A percentile compares a stretch with the other conserved stretches of the same genome.
Evolutionary conservation across 371 early-diverging fungal genomes (phyloP).

Genomic region (Cokeromyces recurvatus): DNA sequence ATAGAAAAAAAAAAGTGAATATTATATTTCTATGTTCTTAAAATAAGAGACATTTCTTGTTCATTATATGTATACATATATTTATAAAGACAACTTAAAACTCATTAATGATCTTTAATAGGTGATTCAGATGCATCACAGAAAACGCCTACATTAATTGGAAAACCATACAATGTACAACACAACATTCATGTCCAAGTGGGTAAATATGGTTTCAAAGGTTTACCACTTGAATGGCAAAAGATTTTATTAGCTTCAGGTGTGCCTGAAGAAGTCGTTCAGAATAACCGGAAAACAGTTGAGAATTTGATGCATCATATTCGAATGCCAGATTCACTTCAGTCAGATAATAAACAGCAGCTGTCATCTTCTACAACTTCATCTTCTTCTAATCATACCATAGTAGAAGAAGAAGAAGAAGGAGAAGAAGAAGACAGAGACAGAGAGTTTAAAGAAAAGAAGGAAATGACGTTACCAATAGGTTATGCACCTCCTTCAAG

Average conservation of each 20-base stretch:
- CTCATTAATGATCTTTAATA: too few species aligned
- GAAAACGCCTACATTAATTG: constrained; percentile 34
- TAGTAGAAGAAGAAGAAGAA: constrained; percentile 1
- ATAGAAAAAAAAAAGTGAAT: too few species aligned
- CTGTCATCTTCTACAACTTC: neutral
- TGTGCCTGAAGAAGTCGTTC: constrained; percentile 52
- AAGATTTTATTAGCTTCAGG: constrained; percentile 50
- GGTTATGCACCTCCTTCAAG: constrained; percentile 49
- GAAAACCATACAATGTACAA: constrained; percentile 60
- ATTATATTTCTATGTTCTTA: too few species aligned
- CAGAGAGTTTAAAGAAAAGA: constrained; percentile 1
- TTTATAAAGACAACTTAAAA: too few species aligned
- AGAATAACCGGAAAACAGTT: constrained; percentile 49
- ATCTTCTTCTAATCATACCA: constrained; percentile 1
- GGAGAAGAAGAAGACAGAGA: constrained; percentile 1
- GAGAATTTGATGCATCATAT: constrained; percentile 51
- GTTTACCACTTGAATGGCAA: constrained; percentile 57
- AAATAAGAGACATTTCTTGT: too few species aligned
- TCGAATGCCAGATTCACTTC: constrained; percentile 48
- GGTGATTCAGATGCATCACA: constrained; percentile 14
- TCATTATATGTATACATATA: too few species aligned
- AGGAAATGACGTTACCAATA: constrained; percentile 22
- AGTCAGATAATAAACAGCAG: constrained; percentile 11
- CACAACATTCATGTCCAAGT: constrained; percentile 61
- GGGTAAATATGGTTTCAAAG: constrained; percentile 48